Evolutionary conservation across 345 rosid genomes (phyloP).

Genomic region (Rhodomyrtus tomentosa): DNA sequence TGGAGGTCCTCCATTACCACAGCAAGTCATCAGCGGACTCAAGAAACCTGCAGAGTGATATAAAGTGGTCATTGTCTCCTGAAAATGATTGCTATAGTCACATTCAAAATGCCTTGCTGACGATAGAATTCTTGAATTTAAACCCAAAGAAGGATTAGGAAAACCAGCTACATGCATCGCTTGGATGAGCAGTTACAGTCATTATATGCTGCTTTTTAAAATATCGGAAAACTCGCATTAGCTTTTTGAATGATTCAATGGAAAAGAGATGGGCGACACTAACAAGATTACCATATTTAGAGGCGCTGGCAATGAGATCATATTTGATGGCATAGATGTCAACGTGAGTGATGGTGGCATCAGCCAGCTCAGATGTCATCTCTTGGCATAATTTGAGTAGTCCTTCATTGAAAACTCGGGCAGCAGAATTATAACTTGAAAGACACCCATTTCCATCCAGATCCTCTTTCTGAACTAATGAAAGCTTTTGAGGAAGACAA

Average conservation of each 20-base stretch:
- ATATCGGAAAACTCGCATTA: not conserved
- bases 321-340: constrained; percentile 66
- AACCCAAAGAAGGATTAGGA: not conserved
- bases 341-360: constrained; percentile 47
- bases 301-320: constrained; percentile 56
- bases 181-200: not conserved
- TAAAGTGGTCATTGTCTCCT: not conserved
- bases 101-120: not conserved
- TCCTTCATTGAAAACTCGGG: constrained; percentile 50
- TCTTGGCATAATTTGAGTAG: constrained; percentile 29
- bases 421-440: constrained; percentile 48
- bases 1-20: constrained; percentile 85
- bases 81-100: not conserved
- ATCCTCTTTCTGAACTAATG: constrained; percentile 26
- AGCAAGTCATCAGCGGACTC: constrained; percentile 71
- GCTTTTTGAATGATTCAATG: not conserved
- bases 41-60: constrained; percentile 36
- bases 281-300: constrained; percentile 32
- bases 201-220: not conserved
- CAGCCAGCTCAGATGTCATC: constrained; percentile 36
- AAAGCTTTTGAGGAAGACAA: constrained; percentile 79
- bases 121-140: not conserved
- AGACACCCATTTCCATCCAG: constrained; percentile 51
- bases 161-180: not conserved
- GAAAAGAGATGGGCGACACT: not conserved